phyloP scores from a whole-genome alignment of 2,329 filamentous ascomycete species.

The Teratosphaeriaceae sp. region DNA sequence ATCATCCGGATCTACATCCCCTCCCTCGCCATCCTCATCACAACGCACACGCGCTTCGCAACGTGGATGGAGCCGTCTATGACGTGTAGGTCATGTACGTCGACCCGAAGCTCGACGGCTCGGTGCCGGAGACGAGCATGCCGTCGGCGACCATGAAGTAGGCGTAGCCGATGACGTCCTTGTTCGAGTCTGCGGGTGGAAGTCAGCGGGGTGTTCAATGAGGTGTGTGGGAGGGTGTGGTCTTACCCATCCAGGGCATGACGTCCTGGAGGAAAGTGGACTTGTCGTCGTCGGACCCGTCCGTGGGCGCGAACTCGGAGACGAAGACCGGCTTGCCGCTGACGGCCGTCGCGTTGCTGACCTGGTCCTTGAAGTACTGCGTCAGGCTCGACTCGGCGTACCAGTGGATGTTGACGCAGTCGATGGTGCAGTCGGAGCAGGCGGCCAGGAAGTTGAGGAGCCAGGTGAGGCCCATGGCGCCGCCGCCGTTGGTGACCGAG shows the following conservation, averaged over 20 bases:
- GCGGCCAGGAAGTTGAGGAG: slow-evolving; percentile 47
- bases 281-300: slow-evolving; percentile 35
- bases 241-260: slow-evolving; percentile 37
- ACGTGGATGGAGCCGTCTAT: background rate
- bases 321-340: slow-evolving; percentile 48
- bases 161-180: slow-evolving; percentile 29
- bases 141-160: slow-evolving; percentile 32
- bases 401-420: slow-evolving; percentile 60
- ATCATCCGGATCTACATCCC: too few relatives aligned
- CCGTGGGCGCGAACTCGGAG: slow-evolving; percentile 56
- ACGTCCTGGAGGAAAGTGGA: slow-evolving; percentile 45
- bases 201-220: slow-evolving; percentile 7
- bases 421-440: slow-evolving; percentile 49
- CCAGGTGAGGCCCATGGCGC: slow-evolving; percentile 48
- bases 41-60: too few relatives aligned
- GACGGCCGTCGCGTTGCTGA: slow-evolving; percentile 37
- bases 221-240: background rate
- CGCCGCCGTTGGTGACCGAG: slow-evolving; percentile 55
- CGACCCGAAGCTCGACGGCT: slow-evolving; percentile 23
- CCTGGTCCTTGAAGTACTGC: slow-evolving; percentile 49
- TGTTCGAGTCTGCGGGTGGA: slow-evolving; percentile 5
- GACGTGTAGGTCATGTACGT: slow-evolving; percentile 21
- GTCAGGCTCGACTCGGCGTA: slow-evolving; percentile 47
- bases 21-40: too few relatives aligned
- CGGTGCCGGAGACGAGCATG: slow-evolving; percentile 26